phyloP scores from a whole-genome alignment of 2,329 filamentous ascomycete genomes.

The Helotiales sp. region DNA sequence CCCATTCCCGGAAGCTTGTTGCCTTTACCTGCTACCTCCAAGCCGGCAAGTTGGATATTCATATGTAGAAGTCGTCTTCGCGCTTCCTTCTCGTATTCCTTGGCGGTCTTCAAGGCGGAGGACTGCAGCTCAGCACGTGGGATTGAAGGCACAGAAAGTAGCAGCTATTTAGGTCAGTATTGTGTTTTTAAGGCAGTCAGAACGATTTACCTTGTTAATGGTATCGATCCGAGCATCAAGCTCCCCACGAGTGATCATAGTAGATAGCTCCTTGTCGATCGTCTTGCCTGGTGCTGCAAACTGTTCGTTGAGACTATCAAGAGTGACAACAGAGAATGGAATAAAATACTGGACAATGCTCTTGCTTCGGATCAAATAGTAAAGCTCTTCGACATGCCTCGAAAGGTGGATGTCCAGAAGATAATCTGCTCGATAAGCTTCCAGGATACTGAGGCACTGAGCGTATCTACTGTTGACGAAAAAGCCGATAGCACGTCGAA shows the following conservation, averaged over 20 bases:
- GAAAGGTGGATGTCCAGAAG: conserved; percentile 87
- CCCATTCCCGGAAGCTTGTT: conserved; percentile 8
- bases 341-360: conserved; percentile 92
- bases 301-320: conserved; percentile 74
- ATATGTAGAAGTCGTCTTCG: conserved; percentile 76
- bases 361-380: conserved; percentile 77
- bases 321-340: conserved; percentile 83
- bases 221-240: conserved; percentile 82
- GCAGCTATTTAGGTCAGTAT: conserved; percentile 49
- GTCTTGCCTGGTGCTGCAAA: conserved; percentile 66
- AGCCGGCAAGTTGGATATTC: conserved; percentile 70
- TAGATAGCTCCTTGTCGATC: conserved; percentile 73
- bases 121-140: conserved; percentile 69
- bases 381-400: conserved; percentile 69
- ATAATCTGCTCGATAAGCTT: conserved; percentile 81
- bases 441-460: conserved; percentile 77
- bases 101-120: conserved; percentile 66
- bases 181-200: neutral
- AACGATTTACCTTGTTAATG: conserved; percentile 65
- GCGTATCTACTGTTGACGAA: conserved; percentile 92
- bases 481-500: conserved; percentile 84
- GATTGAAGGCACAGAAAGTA: conserved; percentile 70
- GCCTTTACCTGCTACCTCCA: conserved; percentile 57
- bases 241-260: conserved; percentile 71
- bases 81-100: conserved; percentile 72